Conservation (phyloP, 129 eudicot genomes). For the Apium graveolens region DNA sequence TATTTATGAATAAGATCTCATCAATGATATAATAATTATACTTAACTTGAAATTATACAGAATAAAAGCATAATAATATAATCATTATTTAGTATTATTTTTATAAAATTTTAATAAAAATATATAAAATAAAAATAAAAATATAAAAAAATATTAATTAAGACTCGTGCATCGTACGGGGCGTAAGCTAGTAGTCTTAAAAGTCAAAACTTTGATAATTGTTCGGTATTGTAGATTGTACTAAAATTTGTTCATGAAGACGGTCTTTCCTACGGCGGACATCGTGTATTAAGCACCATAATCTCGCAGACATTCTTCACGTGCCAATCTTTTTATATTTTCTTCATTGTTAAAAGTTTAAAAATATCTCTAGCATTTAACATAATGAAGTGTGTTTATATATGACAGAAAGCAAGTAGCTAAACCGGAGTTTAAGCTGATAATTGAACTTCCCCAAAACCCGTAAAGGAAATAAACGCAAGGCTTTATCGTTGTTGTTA, state of each 20-base stretch:
- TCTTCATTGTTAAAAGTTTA: background rate
- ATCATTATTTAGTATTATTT: no score
- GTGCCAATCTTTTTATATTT: conserved; percentile 3
- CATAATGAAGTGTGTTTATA: background rate
- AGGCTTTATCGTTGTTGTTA: conserved; percentile 25
- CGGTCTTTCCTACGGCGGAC: conserved; percentile 25
- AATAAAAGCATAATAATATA: no score
- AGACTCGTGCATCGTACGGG: no score
- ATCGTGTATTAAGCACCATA: background rate
- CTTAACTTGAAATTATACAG: no score
- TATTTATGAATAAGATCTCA: no score
- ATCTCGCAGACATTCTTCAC: conserved; percentile 23
- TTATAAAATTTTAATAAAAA: no score
- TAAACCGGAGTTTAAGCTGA: conserved; percentile 19
- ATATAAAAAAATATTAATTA: no score
- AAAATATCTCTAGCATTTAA: background rate
- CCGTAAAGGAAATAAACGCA: background rate
- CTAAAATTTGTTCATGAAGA: background rate
- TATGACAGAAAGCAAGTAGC: background rate
- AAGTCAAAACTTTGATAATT: conserved; percentile 19
- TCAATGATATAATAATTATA: no score
- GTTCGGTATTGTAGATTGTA: background rate
- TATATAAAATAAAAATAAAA: no score
- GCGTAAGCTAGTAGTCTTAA: no score
- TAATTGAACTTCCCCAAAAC: conserved; percentile 11